Evolutionary conservation across 129 eudicot genomes (phyloP), one percentile per base, ranked within the genome.

Genomic region (Artemisia argyi): DNA sequence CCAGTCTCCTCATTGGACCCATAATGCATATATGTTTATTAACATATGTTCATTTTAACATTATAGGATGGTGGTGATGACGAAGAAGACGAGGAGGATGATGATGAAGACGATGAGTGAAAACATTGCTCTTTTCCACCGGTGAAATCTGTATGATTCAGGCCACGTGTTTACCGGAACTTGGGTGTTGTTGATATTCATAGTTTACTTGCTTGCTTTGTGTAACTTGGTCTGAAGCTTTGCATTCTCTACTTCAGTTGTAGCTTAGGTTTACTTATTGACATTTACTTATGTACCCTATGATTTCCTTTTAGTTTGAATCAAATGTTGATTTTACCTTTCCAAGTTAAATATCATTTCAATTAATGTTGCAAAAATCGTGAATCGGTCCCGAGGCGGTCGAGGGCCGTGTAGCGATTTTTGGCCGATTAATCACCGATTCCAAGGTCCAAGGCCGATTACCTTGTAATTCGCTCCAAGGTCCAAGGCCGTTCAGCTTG

Each of bases 41-140:
- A 26, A 26, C 4, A 26, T 26, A 26, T 28, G 32, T 28, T 28
- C 5, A 3, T 28, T 3, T 28, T 3, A 28, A 28, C 20, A 7
- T 68, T 60, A 61, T 66, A 78, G 82, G 82, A 78, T 7, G 82
- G 72, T 11, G 82, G 82, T 15, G 72, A 53, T 55, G 81, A 78
- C 52, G 97, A 87, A 11, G 95, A 81, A 0, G 96, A 90, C 0
- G 32, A 28, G 5, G 32, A 28, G 32, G 32, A 28, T 28, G 30
- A 26, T 26, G 32, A 28, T 28, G 32, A 28, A 28, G 32, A 28
- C 5, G 32, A 28, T 5, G 87, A 84, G 30, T 89, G 81, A 84
- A 32, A 62, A 68, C 16, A 35, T 24, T 7, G 46, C 48, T 47
- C 48, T 55, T 55, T 75, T 55, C 57, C 18, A 14, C 17, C 11